A percentile compares a stretch with the other conserved stretches of the same genome.
Conservation (phyloP, 2,329 filamentous ascomycete genomes). For the Cryphonectria nitschkei region DNA sequence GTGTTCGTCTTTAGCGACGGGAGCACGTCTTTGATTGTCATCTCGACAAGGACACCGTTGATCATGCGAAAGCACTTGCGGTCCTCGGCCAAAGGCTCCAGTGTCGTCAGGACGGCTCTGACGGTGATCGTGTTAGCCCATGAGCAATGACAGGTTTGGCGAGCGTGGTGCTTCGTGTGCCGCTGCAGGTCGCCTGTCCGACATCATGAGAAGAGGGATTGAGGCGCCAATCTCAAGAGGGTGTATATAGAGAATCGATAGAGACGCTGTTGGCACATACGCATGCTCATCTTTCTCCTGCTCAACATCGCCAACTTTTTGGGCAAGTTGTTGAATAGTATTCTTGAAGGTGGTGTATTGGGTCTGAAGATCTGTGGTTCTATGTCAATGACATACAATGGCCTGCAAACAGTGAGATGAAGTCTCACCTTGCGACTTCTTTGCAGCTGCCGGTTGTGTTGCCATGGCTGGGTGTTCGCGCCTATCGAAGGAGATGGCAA, state of each 20-base stretch:
- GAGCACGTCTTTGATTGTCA: constrained; percentile 89
- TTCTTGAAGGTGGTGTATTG: constrained; percentile 80
- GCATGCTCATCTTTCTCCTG: constrained; percentile 98
- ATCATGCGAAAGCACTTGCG: constrained; percentile 99
- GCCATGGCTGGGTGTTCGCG: constrained; percentile 45
- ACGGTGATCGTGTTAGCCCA: constrained; percentile 24
- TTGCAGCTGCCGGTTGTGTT: constrained; percentile 58
- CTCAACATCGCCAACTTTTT: constrained; percentile 97
- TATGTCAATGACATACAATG: constrained; percentile 11
- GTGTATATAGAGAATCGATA: constrained; percentile 18
- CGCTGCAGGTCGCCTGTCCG: neutral
- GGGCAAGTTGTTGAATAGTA: constrained; percentile 85
- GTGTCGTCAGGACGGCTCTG: constrained; percentile 91
- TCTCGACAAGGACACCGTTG: constrained; percentile 93
- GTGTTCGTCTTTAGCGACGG: constrained; percentile 92
- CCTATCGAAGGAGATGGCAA: neutral
- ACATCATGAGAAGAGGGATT: neutral
- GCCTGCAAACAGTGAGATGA: neutral
- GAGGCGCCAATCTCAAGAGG: neutral
- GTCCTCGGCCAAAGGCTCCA: constrained; percentile 78
- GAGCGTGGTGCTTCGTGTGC: neutral
- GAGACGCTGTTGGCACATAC: constrained; percentile 55
- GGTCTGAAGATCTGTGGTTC: constrained; percentile 69
- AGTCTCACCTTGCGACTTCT: constrained; percentile 72
- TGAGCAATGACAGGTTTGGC: constrained; percentile 23